These are phyloP conservation scores for Penicillium paneum DNA, from an alignment of 2,329 filamentous ascomycete species.

Conservation along the genomic window DNA sequence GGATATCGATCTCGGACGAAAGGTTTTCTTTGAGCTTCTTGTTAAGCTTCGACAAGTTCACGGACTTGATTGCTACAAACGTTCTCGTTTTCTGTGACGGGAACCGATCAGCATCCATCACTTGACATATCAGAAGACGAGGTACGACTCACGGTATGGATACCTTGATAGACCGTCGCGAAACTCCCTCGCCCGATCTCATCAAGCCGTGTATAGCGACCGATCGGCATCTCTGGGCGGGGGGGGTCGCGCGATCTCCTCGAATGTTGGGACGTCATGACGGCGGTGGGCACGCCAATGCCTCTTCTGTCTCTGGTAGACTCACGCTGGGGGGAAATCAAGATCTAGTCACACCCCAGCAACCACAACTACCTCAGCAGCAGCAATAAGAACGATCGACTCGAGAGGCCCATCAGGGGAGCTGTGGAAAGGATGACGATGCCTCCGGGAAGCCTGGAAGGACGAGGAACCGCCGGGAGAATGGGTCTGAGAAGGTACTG, in stretches of 20 bases:
- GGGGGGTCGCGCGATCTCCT: conserved; percentile 39
- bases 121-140: neutral
- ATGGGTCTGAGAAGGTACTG: conserved; percentile 10
- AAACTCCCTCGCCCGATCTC: conserved; percentile 98
- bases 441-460: conserved; percentile 14
- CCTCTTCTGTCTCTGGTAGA: conserved; percentile 17
- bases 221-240: conserved; percentile 51
- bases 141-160: conserved; percentile 68
- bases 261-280: conserved; percentile 45
- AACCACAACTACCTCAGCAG: conserved; percentile 39
- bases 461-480: conserved; percentile 15
- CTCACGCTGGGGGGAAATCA: conserved; percentile 7
- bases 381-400: conserved; percentile 22
- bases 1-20: conserved; percentile 90
- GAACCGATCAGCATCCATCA: conserved; percentile 12
- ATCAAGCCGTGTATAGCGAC: conserved; percentile 76
- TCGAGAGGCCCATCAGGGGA: conserved; percentile 36
- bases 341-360: conserved; percentile 24
- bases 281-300: conserved; percentile 29
- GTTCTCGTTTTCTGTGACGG: conserved; percentile 67
- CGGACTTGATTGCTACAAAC: conserved; percentile 92
- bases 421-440: conserved; percentile 15
- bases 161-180: conserved; percentile 86
- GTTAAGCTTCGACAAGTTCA: conserved; percentile 84
- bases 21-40: conserved; percentile 96